phyloP scores from a whole-genome alignment of 2,329 filamentous ascomycete genomes.

The Didymella keratinophila region DNA sequence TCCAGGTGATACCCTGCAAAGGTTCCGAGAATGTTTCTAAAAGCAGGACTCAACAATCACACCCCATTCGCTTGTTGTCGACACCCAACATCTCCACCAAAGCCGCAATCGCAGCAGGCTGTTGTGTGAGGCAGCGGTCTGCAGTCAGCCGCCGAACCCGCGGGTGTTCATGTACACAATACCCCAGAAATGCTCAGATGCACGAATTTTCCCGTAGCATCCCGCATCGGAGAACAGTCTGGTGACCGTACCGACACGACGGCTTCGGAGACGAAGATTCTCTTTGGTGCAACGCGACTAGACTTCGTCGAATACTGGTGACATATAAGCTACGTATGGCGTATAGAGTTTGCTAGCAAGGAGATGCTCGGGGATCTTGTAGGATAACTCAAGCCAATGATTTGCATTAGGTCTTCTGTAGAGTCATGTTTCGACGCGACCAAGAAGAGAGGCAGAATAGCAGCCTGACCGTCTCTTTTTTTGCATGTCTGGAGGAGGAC shows the following conservation, averaged over 20 bases:
- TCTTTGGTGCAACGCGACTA: neutral
- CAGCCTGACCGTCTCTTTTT: no score
- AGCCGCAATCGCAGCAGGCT: neutral
- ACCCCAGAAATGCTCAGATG: neutral
- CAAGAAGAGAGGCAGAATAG: no score
- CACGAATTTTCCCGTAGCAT: neutral
- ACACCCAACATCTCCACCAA: neutral
- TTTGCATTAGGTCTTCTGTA: neutral
- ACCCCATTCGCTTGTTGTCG: neutral
- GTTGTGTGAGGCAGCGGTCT: neutral
- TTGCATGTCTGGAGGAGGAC: neutral
- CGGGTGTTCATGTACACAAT: neutral
- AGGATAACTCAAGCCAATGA: neutral
- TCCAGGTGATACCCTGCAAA: no score
- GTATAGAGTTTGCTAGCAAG: neutral
- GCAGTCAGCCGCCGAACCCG: neutral
- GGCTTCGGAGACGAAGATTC: neutral
- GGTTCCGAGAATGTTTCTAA: neutral
- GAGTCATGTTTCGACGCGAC: neutral
- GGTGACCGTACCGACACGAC: neutral
- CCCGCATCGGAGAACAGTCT: neutral
- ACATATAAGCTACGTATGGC: neutral
- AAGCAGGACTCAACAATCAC: neutral
- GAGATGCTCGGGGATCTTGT: neutral
- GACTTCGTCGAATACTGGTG: neutral